Evolutionary conservation across 805 yeast genomes (phyloP).

Genomic region (Lipomyces chichibuensis): DNA sequence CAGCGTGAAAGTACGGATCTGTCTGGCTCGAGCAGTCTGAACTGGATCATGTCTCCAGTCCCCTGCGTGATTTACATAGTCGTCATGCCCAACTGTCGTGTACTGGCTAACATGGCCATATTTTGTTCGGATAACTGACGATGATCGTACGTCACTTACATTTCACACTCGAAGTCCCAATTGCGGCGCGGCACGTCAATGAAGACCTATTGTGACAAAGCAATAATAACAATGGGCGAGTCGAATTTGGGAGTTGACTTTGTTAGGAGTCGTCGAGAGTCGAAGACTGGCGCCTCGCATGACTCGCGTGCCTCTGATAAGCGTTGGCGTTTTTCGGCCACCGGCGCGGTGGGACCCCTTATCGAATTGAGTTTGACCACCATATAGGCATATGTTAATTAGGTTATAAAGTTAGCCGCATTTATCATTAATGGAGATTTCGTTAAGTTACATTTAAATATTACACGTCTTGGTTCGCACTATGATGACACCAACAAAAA

Average conservation of each 20-base stretch:
- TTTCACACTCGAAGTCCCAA: slow-evolving; percentile 49
- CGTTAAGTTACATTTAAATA: background rate
- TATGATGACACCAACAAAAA: background rate
- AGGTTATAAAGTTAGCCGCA: too few species aligned
- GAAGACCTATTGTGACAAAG: background rate
- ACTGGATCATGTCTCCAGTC: slow-evolving; percentile 53
- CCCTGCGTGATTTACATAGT: slow-evolving; percentile 59
- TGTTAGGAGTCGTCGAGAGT: too few species aligned
- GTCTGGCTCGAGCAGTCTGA: slow-evolving; percentile 48
- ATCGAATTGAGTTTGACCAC: background rate
- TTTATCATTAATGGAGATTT: background rate
- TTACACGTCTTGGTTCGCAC: background rate
- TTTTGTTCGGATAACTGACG: slow-evolving; percentile 50
- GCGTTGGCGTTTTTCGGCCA: background rate
- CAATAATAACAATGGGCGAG: background rate
- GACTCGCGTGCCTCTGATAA: background rate
- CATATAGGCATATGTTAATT: too few species aligned
- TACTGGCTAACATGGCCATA: slow-evolving; percentile 47
- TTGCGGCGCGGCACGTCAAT: background rate
- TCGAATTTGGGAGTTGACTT: background rate
- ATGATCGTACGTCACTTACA: slow-evolving; percentile 54
- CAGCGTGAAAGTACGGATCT: slow-evolving; percentile 53
- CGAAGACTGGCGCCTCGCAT: background rate
- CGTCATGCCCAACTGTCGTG: slow-evolving; percentile 50
- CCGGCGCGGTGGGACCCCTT: background rate